Conservation (phyloP, 805 yeast genomes). For the Ogataea ganodermae region DNA sequence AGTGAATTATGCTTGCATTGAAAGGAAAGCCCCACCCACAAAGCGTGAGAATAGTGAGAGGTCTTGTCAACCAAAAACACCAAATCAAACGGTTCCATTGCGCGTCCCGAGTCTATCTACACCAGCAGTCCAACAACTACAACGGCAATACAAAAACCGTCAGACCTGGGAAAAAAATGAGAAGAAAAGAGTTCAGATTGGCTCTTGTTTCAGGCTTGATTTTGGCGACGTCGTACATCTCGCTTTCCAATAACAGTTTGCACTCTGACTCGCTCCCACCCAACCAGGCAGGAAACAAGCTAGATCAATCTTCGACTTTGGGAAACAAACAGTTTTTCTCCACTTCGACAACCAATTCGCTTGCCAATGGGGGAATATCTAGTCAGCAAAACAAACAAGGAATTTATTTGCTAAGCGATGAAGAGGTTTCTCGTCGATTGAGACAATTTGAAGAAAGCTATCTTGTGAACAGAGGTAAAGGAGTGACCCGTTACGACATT, state of each 20-base stretch:
- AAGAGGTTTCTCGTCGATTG: conserved; percentile 68
- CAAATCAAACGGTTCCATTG: conserved; percentile 19
- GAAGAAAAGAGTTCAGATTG: conserved; percentile 32
- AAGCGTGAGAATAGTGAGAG: conserved; percentile 11
- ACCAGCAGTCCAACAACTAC: conserved; percentile 8
- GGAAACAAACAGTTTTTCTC: conserved; percentile 34
- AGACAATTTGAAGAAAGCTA: conserved; percentile 80
- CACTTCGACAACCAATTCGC: conserved; percentile 42
- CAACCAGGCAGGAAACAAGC: conserved; percentile 13
- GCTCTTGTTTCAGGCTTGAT: conserved; percentile 37
- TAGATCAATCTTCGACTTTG: conserved; percentile 15
- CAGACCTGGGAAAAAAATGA: conserved; percentile 26
- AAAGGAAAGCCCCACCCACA: conserved; percentile 20
- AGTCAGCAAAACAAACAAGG: conserved; percentile 49
- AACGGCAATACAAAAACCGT: conserved; percentile 8
- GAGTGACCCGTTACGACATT: conserved; percentile 84
- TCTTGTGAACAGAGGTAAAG: conserved; percentile 78
- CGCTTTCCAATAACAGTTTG: conserved; percentile 31
- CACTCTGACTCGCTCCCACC: conserved; percentile 33
- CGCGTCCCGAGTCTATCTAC: conserved; percentile 11
- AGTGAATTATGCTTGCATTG: conserved; percentile 18
- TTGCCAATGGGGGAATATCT: conserved; percentile 44
- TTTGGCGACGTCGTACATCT: conserved; percentile 36
- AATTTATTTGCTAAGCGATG: conserved; percentile 59
- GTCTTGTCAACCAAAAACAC: conserved; percentile 15